Evolutionary conservation across 1,139 yeast genomes (phyloP).

Genomic region (Kurtzmaniella quercitrusa): DNA sequence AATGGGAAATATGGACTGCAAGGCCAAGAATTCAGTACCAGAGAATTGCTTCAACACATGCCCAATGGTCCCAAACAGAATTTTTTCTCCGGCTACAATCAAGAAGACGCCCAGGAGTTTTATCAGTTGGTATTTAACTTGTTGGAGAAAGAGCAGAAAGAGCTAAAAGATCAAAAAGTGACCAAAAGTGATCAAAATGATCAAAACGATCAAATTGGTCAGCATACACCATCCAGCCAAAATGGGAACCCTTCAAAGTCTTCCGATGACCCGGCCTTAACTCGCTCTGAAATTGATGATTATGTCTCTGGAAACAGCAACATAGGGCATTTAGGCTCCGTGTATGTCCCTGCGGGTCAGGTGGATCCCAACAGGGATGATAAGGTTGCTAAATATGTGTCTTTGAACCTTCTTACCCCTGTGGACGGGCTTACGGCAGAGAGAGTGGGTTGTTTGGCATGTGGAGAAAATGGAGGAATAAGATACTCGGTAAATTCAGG

Average conservation of each 20-base stretch:
- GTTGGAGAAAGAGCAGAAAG: conserved; percentile 60
- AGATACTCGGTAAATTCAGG: conserved; percentile 81
- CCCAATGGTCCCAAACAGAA: conserved; percentile 76
- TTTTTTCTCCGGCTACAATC: conserved; percentile 77
- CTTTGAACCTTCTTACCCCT: conserved; percentile 69
- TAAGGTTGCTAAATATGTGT: conserved; percentile 32
- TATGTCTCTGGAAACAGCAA: conserved; percentile 44
- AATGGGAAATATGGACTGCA: conserved; percentile 53
- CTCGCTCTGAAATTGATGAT: conserved; percentile 16
- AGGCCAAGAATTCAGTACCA: conserved; percentile 65
- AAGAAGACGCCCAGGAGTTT: conserved; percentile 93
- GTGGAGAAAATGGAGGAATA: conserved; percentile 93
- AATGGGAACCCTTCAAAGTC: neutral
- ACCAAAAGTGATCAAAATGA: conserved; percentile 9
- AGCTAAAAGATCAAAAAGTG: conserved; percentile 47
- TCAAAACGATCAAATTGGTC: conserved; percentile 4
- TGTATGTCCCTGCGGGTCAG: conserved; percentile 68
- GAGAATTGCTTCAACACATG: conserved; percentile 61
- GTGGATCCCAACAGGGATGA: conserved; percentile 60
- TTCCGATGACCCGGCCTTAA: conserved; percentile 11
- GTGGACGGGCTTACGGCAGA: conserved; percentile 87
- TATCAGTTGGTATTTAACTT: conserved; percentile 75
- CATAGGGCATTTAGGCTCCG: conserved; percentile 55
- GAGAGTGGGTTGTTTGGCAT: conserved; percentile 79
- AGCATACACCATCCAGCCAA: no score